Base-by-base conservation (phyloP, 495 filamentous ascomycete species). In the Penicillium salamii region DNA sequence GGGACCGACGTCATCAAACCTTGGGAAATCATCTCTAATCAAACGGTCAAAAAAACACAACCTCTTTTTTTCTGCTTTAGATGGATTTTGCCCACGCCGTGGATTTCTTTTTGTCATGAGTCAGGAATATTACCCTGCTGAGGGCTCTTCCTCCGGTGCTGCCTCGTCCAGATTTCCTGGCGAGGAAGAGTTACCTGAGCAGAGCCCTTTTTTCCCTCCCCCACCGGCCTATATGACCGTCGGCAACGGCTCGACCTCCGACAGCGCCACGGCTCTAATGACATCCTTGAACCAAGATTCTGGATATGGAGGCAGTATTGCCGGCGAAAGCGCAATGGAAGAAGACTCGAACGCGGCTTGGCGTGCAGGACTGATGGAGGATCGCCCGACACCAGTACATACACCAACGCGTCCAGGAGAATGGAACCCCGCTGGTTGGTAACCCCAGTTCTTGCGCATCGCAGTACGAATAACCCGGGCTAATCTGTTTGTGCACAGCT, bases 171-270 rank as follows among this genome's bases (percentile, higher is more conserved):
- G 62, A 21, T 57, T 62, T 32, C 34, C 61, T 23, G 61, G 62
- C 26, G 58, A 68, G 17, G 62, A 72, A 31, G 51, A 61, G 37
- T 21, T 48, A n/a, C 42, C 47, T 14, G 54, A 65, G 46, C 43
- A 46, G 17, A 63, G 56, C 54, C 66, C 66, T 44, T 67, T 68
- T 50, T 50, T 63, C 47, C 63, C 55, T 51, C 57, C 68, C 53
- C 68, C 70, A 47, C 87, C 87, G 28, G 72, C 76, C 13, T 96
- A 91, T 68, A 87, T 92, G 86, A 95, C 89, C 8, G 90, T 96
- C 29, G 91, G 91, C 36, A 83, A 78, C 54, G 90, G 90, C 21
- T 84, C 86, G 34, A 84, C 87, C 28, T 90, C 91, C 42, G 81
- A 90, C 49, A 86, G 82, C 58, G 84, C 84, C 5, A 70, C 83